Evolutionary conservation across 2,329 filamentous ascomycete genomes (phyloP).

Genomic region (Biscogniauxia marginata): DNA sequence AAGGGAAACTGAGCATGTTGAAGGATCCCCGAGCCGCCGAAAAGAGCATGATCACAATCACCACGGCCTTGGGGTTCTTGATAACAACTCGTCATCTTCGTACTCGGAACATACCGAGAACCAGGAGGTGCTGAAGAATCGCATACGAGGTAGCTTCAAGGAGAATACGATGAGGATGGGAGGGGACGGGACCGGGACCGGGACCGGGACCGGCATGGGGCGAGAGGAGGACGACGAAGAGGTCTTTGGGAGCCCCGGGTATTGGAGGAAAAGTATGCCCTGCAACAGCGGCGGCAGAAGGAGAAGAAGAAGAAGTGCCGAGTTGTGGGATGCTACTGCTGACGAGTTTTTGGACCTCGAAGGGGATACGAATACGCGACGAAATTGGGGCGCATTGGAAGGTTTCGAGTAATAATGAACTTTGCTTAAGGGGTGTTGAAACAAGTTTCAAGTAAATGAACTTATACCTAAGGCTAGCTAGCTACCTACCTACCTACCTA

Average conservation of each 20-base stretch:
- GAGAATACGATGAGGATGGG: background rate
- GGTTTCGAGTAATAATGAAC: too few species aligned
- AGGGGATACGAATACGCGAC: too few species aligned
- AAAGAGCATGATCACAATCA: background rate
- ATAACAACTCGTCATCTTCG: constrained; percentile 2
- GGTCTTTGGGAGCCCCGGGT: background rate
- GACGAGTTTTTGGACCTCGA: background rate
- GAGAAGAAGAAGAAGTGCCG: background rate
- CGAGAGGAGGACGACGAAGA: constrained; percentile 1
- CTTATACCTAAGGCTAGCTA: too few species aligned
- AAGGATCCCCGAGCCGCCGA: background rate
- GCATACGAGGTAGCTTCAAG: constrained; percentile 9
- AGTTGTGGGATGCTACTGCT: background rate
- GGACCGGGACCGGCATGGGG: too few species aligned
- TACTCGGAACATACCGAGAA: constrained; percentile 15
- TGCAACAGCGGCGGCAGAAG: background rate
- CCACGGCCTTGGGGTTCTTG: background rate
- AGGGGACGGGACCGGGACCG: background rate
- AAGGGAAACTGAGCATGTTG: constrained; percentile 3
- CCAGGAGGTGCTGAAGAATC: constrained; percentile 9
- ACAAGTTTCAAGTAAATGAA: too few species aligned
- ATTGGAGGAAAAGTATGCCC: background rate
- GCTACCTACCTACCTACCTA: too few species aligned
- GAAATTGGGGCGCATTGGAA: too few species aligned
- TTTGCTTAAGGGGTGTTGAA: too few species aligned